These are phyloP conservation scores for Pyrenophora teres DNA, from an alignment of 2,329 filamentous ascomycete species.

Conservation along the genomic window DNA sequence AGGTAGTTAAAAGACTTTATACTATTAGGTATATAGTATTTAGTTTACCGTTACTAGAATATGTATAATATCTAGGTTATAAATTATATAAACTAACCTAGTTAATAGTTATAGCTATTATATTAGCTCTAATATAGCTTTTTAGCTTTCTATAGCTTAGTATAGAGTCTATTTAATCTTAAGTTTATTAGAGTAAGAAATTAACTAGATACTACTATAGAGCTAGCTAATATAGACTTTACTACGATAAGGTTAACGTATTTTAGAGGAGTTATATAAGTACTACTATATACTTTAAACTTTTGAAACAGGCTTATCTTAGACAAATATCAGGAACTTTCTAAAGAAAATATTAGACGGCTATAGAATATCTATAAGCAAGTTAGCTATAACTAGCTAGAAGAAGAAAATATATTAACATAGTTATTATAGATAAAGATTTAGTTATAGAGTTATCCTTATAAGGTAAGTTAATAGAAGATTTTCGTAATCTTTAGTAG, in stretches of 20 bases:
- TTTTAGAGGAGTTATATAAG: slow-evolving; percentile 6
- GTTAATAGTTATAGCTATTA: too few species aligned
- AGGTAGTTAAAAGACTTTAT: too few species aligned
- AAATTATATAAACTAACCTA: too few species aligned
- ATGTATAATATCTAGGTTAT: too few species aligned
- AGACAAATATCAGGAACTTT: slow-evolving; percentile 8
- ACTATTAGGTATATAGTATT: too few species aligned
- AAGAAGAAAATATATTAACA: slow-evolving; percentile 29
- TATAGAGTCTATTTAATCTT: too few species aligned
- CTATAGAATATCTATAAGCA: slow-evolving; percentile 9
- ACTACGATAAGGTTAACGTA: slow-evolving; percentile 4
- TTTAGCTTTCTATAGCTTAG: too few species aligned
- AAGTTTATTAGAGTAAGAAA: neutral
- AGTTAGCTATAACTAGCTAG: slow-evolving; percentile 9
- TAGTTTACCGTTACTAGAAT: too few species aligned
- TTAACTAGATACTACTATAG: neutral
- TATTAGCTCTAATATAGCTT: too few species aligned
- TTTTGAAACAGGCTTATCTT: slow-evolving; percentile 4
- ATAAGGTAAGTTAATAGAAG: slow-evolving; percentile 4
- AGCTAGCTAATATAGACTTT: slow-evolving; percentile 6
- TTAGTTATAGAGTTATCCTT: slow-evolving; percentile 13
- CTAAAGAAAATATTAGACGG: slow-evolving; percentile 4
- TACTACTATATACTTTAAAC: slow-evolving; percentile 12
- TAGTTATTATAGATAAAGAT: slow-evolving; percentile 13
- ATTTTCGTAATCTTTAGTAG: slow-evolving; percentile 9